Evolutionary conservation across 768 basidiomycete genomes (phyloP), one percentile per base, ranked within the genome.

Genomic region (Hygrocybe punicea): DNA sequence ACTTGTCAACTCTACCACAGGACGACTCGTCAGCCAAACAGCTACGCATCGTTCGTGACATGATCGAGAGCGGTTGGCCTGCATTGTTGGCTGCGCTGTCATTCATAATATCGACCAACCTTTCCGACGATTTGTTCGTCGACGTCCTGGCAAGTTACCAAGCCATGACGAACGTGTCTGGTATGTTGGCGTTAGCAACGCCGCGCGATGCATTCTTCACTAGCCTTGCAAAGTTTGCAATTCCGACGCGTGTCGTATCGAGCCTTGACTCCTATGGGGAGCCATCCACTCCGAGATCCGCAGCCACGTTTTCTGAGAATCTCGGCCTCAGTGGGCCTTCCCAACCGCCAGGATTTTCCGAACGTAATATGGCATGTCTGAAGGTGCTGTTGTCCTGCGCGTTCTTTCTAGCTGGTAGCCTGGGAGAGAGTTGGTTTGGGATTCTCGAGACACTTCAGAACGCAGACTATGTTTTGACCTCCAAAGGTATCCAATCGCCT

Each of bases 151-250:
- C 83, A 2, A 87, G 89, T 58, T 84, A 91, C 58, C 90, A 95
- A 63, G 84, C 87, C 6, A 82, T 98, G 73, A 87, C 91, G 2
- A 87, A 90, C 56, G 91, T 92, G 2, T 86, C 91, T 21, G 96
- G 95, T 17, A 89, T 93, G 74, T 82, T 98, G n/a, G 84, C 84
- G 1, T 78, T 98, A 1, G 74, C 79, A 1, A 98, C 93, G 0
- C 93, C 95, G 0, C 83, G 96, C 17, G 94, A 98, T 59, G 95
- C 96, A 0, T 94, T 99, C 74, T 84, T 98, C 66, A 89, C 84
- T 19, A 87, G 84, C 48, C 80, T 99, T 14, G 83, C 91, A n/a
- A 93, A 94, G 67, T 87, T 91, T 57, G 89, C 94, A 0, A 90
- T 98, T n/a, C 96, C 96, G 0, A 82, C 91, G 0, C 81, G 87